phyloP scores from a whole-genome alignment of 2,329 filamentous ascomycete species.

The Fusarium napiforme region DNA sequence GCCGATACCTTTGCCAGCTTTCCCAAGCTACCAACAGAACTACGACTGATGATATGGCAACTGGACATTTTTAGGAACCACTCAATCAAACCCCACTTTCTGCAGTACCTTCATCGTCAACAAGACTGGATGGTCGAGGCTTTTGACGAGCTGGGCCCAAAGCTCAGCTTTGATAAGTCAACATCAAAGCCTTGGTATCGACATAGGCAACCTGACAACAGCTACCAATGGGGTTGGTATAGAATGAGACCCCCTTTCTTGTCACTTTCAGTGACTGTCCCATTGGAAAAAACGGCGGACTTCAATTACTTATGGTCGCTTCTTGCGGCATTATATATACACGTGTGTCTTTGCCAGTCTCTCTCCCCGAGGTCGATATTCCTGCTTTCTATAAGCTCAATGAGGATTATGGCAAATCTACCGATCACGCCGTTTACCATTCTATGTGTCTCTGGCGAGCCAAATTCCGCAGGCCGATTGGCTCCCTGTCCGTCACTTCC shows the following conservation, averaged over 20 bases:
- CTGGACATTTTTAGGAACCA: background rate
- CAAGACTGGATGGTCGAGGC: background rate
- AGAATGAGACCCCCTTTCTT: too few species aligned
- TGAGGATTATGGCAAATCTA: background rate
- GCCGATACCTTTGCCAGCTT: background rate
- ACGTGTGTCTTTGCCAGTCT: background rate
- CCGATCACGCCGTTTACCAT: too few species aligned
- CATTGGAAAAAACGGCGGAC: too few species aligned
- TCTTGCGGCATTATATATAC: background rate
- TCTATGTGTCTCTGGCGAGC: too few species aligned
- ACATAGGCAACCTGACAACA: too few species aligned
- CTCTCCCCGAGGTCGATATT: background rate
- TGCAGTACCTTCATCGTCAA: background rate
- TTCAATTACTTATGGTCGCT: too few species aligned
- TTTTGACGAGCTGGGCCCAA: background rate
- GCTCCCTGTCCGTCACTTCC: fast-evolving
- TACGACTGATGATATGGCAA: background rate
- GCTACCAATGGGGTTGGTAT: too few species aligned
- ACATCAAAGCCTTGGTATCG: background rate
- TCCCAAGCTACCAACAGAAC: background rate
- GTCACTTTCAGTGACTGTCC: too few species aligned
- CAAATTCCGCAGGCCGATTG: background rate
- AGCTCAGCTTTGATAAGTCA: background rate
- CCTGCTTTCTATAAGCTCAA: fast-evolving
- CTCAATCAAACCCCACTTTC: background rate